Base-by-base conservation (phyloP, 331 rosid species). In the Malus hybrid region DNA sequence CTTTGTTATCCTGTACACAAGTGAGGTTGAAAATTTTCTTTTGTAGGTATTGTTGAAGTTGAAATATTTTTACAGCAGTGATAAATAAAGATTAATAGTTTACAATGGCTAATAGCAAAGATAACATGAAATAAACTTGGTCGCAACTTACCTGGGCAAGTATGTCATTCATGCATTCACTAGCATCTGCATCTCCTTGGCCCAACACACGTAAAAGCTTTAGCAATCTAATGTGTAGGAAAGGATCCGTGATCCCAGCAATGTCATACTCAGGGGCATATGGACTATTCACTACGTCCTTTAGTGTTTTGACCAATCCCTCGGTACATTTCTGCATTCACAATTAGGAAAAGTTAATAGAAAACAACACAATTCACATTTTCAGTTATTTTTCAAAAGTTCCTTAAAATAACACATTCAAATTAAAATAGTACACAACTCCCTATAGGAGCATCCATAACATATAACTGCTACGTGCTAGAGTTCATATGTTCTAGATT, bases 201-300 rank as follows among this genome's bases (percentile, higher is more conserved):
- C 99, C 99, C 85, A 95, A 80, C 73, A 84, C 93, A 72, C 93
- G 90, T 88, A 95, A 83, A 83, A 95, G 92, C 85, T 74, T 90
- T 82, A 95, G 90, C 90, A 95, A 81, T 79, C 97, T 91, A 79
- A 95, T 90, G 72, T 95, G 99, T 62, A 95, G 97, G 87, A 95
- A 95, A 72, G 99, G 99, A 76, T 95, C 99, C 0, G 93, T 86
- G 83, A 95, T 95, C 85, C 99, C 99, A 77, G 97, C 91, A 87
- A 95, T 83, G 71, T 95, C 99, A 77, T 92, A 92, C 80, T 95
- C 99, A 62, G 99, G 97, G 68, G 97, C 85, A 82, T 95, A 95
- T 65, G 97, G 93, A 81, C 97, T 95, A 84, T 92, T 92, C 8
- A 86, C 97, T 22, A 90, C 78, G 83, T 95, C 99, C 89, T 76